A percentile compares a stretch with the other conserved stretches of the same genome.
Evolutionary conservation across 805 yeast genomes (phyloP).

Genomic region (baker's yeast (Saccharomyces cerevisiae)): DNA sequence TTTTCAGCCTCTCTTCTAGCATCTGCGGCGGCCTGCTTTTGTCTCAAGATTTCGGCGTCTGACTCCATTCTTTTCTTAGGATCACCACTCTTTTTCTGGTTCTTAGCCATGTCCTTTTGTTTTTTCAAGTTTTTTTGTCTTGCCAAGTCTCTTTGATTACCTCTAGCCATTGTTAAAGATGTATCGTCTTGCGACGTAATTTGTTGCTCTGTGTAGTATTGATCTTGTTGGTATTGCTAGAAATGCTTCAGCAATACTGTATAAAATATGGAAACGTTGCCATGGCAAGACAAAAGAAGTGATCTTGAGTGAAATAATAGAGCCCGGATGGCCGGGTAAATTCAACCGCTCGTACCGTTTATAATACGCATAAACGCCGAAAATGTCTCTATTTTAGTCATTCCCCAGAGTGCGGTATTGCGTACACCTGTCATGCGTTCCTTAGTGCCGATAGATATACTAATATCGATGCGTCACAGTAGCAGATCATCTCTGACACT

Average conservation of each 20-base stretch:
- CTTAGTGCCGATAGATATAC: neutral
- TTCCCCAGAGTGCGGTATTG: neutral
- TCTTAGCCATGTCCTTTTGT: constrained; percentile 53
- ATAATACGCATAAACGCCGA: neutral
- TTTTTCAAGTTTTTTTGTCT: constrained; percentile 83
- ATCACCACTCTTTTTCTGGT: constrained; percentile 65
- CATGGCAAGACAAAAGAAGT: neutral
- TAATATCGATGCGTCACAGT: neutral
- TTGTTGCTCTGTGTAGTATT: neutral
- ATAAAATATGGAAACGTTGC: neutral
- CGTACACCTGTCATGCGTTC: neutral
- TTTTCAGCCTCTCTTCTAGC: constrained; percentile 30
- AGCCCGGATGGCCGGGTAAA: neutral
- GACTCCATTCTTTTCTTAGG: constrained; percentile 77
- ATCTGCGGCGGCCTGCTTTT: constrained; percentile 62
- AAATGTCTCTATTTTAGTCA: neutral
- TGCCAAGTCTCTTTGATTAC: constrained; percentile 93
- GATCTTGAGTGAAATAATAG: neutral
- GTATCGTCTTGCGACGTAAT: neutral
- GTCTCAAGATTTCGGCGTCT: constrained; percentile 85
- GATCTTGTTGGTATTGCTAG: neutral
- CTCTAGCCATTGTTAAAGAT: constrained; percentile 65
- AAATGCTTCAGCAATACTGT: neutral
- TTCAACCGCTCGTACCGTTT: neutral
- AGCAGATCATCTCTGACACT: neutral